Evolutionary conservation across 257 asterid species (phyloP).

Genomic region (Voacanga thouarsii): DNA sequence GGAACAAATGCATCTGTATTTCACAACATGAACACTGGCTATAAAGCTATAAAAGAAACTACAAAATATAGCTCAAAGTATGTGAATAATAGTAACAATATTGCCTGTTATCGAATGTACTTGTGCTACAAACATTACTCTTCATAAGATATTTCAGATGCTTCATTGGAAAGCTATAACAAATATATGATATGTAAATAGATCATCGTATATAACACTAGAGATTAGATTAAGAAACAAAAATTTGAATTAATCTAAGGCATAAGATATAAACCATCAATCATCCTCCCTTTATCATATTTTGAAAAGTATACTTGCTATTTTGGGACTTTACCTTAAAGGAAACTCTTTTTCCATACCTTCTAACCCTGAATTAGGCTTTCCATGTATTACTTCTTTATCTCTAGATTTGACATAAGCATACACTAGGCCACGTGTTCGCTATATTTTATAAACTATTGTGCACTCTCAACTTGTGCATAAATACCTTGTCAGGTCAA

Average conservation of each 20-base stretch:
- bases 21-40: background rate
- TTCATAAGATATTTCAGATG: background rate
- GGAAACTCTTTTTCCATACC: background rate
- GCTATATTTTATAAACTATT: background rate
- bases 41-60: background rate
- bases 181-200: background rate
- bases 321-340: background rate
- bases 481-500: background rate
- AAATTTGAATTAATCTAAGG: background rate
- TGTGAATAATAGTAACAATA: background rate
- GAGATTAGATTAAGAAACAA: background rate
- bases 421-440: background rate
- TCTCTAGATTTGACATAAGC: background rate
- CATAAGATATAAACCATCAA: background rate
- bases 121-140: background rate
- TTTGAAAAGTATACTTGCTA: background rate
- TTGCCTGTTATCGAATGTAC: background rate
- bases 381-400: background rate
- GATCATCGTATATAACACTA: background rate
- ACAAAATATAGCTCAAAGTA: background rate
- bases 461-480: background rate
- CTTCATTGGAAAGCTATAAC: background rate
- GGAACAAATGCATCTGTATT: background rate
- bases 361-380: background rate
- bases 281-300: background rate